Conservation (phyloP, 306 rosid species). For the Quercus cerris region DNA sequence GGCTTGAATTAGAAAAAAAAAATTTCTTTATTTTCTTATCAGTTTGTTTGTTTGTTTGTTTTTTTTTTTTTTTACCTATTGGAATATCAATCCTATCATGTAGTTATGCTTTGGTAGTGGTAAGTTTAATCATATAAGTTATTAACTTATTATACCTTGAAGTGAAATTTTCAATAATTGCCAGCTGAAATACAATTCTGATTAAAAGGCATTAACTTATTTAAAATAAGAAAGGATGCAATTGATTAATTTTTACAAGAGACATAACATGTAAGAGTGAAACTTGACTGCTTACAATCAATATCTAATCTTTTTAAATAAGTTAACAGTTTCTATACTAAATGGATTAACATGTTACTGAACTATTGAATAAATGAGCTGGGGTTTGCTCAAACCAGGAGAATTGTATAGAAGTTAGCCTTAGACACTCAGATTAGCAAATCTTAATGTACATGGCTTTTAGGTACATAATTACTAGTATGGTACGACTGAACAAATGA, state of each 20-base stretch:
- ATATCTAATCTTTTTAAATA: too few species aligned
- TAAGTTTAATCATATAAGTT: neutral
- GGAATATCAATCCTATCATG: neutral
- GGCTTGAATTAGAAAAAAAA: constrained; percentile 36
- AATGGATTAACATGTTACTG: too few species aligned
- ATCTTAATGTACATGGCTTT: too few species aligned
- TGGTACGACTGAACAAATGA: too few species aligned
- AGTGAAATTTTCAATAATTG: neutral
- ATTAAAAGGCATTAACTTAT: neutral
- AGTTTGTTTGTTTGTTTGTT: too few species aligned
- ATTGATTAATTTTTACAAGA: neutral
- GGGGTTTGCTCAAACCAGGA: too few species aligned
- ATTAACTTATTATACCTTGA: neutral
- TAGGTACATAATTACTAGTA: too few species aligned
- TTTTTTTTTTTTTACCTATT: neutral
- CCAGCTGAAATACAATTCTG: neutral
- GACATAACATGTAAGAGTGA: neutral
- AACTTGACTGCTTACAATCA: neutral
- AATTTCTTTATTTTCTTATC: neutral
- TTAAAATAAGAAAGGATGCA: neutral
- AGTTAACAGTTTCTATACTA: too few species aligned
- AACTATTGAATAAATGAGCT: too few species aligned
- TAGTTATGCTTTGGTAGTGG: neutral
- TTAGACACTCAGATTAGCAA: too few species aligned
- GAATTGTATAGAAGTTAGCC: too few species aligned